phyloP scores from a whole-genome alignment of 495 filamentous ascomycete species.

The Xylaria castorea region DNA sequence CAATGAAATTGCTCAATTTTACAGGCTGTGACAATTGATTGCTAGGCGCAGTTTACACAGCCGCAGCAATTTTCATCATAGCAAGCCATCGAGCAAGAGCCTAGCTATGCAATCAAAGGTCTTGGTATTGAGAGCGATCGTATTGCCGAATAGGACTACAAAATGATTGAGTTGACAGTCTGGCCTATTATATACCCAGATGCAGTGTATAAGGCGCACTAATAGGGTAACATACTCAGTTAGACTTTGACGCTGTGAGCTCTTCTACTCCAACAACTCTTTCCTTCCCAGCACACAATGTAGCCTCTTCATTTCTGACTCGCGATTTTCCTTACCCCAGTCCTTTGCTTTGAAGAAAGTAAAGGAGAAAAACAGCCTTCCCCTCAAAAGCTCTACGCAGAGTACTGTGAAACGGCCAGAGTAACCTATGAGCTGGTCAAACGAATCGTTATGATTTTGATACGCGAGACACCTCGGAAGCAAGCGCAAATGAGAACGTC shows the following conservation, averaged over 20 bases:
- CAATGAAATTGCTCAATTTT: background rate
- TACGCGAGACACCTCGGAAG: no score
- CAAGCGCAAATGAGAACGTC: no score
- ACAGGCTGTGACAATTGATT: background rate
- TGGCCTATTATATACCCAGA: background rate
- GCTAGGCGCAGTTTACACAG: background rate
- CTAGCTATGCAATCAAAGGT: background rate
- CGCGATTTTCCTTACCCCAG: no score
- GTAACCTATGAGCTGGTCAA: no score
- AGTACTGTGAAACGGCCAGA: no score
- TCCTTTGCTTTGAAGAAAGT: background rate
- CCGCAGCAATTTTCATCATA: background rate
- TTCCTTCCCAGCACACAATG: background rate
- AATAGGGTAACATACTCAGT: background rate
- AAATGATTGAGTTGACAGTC: background rate
- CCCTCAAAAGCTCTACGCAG: background rate
- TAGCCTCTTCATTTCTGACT: no score
- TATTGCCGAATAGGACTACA: background rate
- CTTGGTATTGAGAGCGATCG: background rate
- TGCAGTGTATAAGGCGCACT: background rate
- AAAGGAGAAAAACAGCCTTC: background rate
- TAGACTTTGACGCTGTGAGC: background rate
- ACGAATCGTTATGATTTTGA: no score
- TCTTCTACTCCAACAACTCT: background rate
- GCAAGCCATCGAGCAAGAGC: background rate